phyloP scores from a whole-genome alignment of 768 basidiomycete species.

The Serpula lacrymans region DNA sequence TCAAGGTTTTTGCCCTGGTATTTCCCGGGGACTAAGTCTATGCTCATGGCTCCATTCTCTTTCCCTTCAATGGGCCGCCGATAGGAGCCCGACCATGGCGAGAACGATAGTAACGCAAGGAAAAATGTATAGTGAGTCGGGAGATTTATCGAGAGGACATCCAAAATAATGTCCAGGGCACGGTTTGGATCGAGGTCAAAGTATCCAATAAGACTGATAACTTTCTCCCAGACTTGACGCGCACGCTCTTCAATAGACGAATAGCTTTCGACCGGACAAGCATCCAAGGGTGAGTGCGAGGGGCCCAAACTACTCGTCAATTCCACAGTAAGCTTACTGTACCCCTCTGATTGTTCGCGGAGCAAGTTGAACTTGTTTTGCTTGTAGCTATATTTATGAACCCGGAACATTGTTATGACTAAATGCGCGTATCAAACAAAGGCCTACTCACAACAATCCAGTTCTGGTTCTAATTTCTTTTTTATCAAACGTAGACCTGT shows the following conservation, averaged over 20 bases:
- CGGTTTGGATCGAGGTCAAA: conserved; percentile 96
- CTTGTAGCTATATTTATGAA: conserved; percentile 67
- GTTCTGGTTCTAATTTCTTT: conserved; percentile 81
- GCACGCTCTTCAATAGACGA: conserved; percentile 60
- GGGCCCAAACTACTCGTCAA: conserved; percentile 74
- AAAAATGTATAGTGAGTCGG: conserved; percentile 87
- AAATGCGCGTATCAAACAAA: neutral
- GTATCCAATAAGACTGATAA: conserved; percentile 88
- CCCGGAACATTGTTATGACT: conserved; percentile 3
- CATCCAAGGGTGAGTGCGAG: conserved; percentile 66
- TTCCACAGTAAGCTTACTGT: conserved; percentile 87
- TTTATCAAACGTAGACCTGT: conserved; percentile 64
- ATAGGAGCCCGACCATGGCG: conserved; percentile 78
- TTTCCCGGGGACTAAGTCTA: conserved; percentile 34
- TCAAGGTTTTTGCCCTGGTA: conserved; percentile 64
- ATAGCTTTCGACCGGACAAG: conserved; percentile 57
- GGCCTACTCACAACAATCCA: conserved; percentile 66
- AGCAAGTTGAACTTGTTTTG: conserved; percentile 98
- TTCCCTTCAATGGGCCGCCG: conserved; percentile 23
- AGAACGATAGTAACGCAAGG: conserved; percentile 77
- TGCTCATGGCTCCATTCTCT: conserved; percentile 32
- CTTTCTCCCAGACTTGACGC: conserved; percentile 73
- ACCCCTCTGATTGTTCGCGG: conserved; percentile 96
- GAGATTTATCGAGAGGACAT: conserved; percentile 82
- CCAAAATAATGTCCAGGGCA: conserved; percentile 89